A percentile compares a stretch with the other conserved stretches of the same genome.
These are phyloP conservation scores for Pseudonitzschia multiseries DNA, from an alignment of 108 stramenopile genomes.

Conservation along the genomic window DNA sequence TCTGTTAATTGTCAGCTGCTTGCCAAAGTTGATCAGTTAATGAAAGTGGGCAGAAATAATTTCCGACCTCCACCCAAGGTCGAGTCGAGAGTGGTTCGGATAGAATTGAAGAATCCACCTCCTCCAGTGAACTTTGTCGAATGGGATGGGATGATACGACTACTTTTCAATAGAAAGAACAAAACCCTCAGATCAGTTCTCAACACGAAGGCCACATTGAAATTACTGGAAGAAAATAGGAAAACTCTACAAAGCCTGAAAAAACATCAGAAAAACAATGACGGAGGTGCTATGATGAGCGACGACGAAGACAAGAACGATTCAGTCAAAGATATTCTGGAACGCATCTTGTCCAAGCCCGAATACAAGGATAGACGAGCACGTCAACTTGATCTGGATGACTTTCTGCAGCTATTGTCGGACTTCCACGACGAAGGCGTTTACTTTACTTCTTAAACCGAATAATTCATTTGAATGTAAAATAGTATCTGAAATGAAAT, in stretches of 20 bases:
- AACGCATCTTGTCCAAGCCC: constrained; percentile 73
- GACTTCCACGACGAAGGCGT: constrained; percentile 91
- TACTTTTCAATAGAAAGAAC: constrained; percentile 91
- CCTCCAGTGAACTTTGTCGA: constrained; percentile 98
- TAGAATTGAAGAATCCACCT: constrained; percentile 95
- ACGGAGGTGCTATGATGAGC: background rate
- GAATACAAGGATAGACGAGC: constrained; percentile 88
- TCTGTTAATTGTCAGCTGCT: constrained; percentile 98
- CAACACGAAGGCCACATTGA: constrained; percentile 77
- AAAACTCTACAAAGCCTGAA: constrained; percentile 56
- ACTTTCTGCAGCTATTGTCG: constrained; percentile 89
- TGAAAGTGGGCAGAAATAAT: constrained; percentile 98
- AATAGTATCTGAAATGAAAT: too few relatives aligned
- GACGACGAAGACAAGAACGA: constrained; percentile 29
- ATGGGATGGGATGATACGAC: constrained; percentile 97
- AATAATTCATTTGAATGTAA: background rate
- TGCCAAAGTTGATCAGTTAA: constrained; percentile 95
- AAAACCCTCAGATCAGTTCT: constrained; percentile 86
- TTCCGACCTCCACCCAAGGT: constrained; percentile 99
- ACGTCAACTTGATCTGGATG: constrained; percentile 93
- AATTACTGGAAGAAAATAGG: constrained; percentile 89
- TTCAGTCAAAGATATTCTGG: constrained; percentile 66
- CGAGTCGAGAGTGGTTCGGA: constrained; percentile 85
- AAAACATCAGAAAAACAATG: background rate
- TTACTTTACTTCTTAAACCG: constrained; percentile 67